Percentiles rank a stretch among this genome's conserved stretches.
phyloP scores from a whole-genome alignment of 805 yeast genomes.

The Blastobotrys robertii region DNA sequence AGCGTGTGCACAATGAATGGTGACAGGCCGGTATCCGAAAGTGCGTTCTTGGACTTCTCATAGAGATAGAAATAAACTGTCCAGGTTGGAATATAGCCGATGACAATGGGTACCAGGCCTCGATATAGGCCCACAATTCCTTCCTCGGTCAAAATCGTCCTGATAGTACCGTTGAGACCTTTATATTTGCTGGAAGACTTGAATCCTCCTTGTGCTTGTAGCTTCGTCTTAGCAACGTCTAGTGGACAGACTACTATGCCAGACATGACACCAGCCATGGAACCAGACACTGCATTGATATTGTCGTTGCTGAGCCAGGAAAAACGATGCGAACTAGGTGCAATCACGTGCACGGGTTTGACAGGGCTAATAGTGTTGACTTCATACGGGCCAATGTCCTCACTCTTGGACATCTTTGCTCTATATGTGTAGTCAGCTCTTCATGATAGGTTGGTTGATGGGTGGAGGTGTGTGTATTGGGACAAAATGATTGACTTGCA shows the following conservation, averaged over 20 bases:
- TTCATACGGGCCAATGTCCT: too few relatives aligned
- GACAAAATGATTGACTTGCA: too few relatives aligned
- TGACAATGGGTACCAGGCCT: slow-evolving; percentile 83
- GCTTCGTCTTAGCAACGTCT: slow-evolving; percentile 88
- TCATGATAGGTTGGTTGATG: not conserved
- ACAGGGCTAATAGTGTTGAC: too few relatives aligned
- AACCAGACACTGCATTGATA: slow-evolving; percentile 78
- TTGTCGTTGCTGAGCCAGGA: slow-evolving; percentile 15
- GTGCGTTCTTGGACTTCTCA: slow-evolving; percentile 56
- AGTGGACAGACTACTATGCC: slow-evolving; percentile 90
- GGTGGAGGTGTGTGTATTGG: not conserved
- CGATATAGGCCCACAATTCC: slow-evolving; percentile 78
- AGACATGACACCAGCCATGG: slow-evolving; percentile 84
- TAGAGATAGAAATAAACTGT: slow-evolving; percentile 88
- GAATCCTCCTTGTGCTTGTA: slow-evolving; percentile 78
- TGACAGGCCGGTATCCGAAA: slow-evolving; percentile 26
- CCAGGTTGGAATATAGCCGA: slow-evolving; percentile 98
- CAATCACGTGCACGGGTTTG: too few relatives aligned
- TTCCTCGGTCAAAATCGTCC: slow-evolving; percentile 62
- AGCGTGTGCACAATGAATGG: slow-evolving; percentile 28
- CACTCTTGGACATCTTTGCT: too few relatives aligned
- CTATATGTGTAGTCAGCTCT: not conserved
- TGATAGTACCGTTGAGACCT: slow-evolving; percentile 43
- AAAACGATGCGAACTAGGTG: not conserved
- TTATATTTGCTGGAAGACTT: slow-evolving; percentile 13